These are phyloP conservation scores for Saccharomyces kudriavzevii DNA, from an alignment of 805 yeast genomes.

Conservation along the genomic window DNA sequence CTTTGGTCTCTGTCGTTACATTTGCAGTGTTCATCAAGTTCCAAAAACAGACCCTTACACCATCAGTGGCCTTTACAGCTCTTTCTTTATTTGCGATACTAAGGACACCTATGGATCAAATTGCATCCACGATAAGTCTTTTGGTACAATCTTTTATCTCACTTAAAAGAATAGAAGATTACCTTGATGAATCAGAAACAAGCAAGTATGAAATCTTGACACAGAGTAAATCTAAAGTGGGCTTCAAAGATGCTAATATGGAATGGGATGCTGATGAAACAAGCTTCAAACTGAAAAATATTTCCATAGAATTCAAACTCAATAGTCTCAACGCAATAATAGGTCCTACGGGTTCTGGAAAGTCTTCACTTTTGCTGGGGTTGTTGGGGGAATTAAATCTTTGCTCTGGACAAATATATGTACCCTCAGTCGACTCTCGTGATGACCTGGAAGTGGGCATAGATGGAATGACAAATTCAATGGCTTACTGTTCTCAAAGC, in stretches of 20 bases:
- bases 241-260: slow-evolving; percentile 31
- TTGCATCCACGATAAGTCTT: slow-evolving; percentile 50
- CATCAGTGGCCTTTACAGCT: slow-evolving; percentile 84
- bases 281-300: slow-evolving; percentile 63
- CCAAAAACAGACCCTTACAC: slow-evolving; percentile 58
- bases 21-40: slow-evolving; percentile 67
- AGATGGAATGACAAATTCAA: slow-evolving; percentile 76
- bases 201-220: slow-evolving; percentile 70
- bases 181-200: slow-evolving; percentile 69
- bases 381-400: slow-evolving; percentile 83
- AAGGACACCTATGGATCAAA: slow-evolving; percentile 74
- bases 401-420: slow-evolving; percentile 45
- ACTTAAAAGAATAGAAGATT: slow-evolving; percentile 68
- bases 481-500: slow-evolving; percentile 84
- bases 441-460: slow-evolving; percentile 56
- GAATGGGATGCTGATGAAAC: slow-evolving; percentile 55
- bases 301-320: slow-evolving; percentile 52
- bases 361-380: slow-evolving; percentile 76
- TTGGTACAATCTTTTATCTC: slow-evolving; percentile 36
- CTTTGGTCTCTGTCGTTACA: slow-evolving; percentile 62
- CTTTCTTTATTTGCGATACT: slow-evolving; percentile 71
- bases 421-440: not conserved
- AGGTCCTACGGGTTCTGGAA: slow-evolving; percentile 89
- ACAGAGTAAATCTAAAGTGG: not conserved
- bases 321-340: slow-evolving; percentile 70